Evolutionary conservation across 192 early-diverging fungal species (phyloP), one percentile per base, ranked within the genome.

Genomic region (Haplosporangium gracile): DNA sequence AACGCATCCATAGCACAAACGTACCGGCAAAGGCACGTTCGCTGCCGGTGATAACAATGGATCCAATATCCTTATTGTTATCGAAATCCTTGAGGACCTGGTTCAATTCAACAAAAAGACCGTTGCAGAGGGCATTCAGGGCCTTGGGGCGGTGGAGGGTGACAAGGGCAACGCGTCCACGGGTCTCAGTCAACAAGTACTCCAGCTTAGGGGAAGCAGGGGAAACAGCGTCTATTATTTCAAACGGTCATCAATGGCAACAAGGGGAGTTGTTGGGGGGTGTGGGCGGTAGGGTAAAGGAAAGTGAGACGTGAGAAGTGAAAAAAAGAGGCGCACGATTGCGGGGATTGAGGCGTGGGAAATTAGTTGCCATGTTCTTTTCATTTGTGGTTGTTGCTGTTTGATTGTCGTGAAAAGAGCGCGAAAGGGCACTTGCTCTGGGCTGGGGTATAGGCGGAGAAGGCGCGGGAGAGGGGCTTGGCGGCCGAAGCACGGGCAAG

Each of bases 21-120:
- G 22, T 89, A 97, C 96, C 98, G 74, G 98, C 98, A 93, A 99
- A 99, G 13, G 97, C 97, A 84, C 96, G 96, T 88, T 97, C 95
- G 89, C 94, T 97, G 75, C 98, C 98, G 55, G 98, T 99, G 47
- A 99, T 87, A 55, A 99, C 97, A 75, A 99, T 93, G 60, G 97
- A 96, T 77, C 97, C 97, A 77, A 99, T 93, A 26, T 77, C 85
- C 11, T 88, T 75, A 84, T 98, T 95, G 72, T 85, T 82, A 82
- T 99, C 97, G 75, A 95, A 95, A 34, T 90, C 91, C 68, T 90
- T 88, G 16, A 99, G 87, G 8, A 95, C 98, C 40, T 95, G 92
- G 90, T 99, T 99, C 72, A 99, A 90, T 87, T 99, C 98, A 63
- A 90, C 80, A 91, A 99, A 97, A 60, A 99, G 92, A 68, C 96